Evolutionary conservation across 306 rosid species (phyloP), one percentile per base, ranked within the genome.

Genomic region (Erythrophleum fordii): DNA sequence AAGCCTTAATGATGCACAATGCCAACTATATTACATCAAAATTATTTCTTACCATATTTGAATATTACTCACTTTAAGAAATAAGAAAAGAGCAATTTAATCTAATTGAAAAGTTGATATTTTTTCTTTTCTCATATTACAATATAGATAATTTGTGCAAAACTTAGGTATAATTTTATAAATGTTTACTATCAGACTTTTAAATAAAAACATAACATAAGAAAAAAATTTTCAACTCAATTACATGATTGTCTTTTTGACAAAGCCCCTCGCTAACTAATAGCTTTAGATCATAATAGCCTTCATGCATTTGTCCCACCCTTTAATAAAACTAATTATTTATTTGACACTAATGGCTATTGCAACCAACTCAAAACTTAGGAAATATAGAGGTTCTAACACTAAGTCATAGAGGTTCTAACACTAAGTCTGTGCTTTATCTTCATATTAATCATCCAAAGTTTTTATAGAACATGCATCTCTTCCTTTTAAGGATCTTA

Each of bases 291-390:
- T 69, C 75, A 69, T n/a, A 69, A 23, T 46, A 60, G 69, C 59
- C 70, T 69, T 84, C 77, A 64, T 80, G 73, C 70, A 77, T 77
- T 28, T 66, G 68, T 65, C 34, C 34, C 34, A 4, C 4, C 34
- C 34, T 4, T 31, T 4, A 31, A 31, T 31, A 31, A 4, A 31
- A 31, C 34, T 31, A 4, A 31, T 31, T 31, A 31, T 31, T 31
- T 31, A 31, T 31, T 1, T 90, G 75, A 82, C 92, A 77, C 86
- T 88, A 67, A 31, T 31, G 34, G 97, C 97, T 68, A 94, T 91
- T 75, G 97, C 94, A 83, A 97, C 97, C 83, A 91, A 77, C 88
- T 94, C 98, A 75, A 88, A 91, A 83, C 89, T 94, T n/a, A 92
- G 91, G 64, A 92, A 91, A 35, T 88, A 88, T 26, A 85, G 87